These are phyloP conservation scores for Viridothelium virens DNA, from an alignment of 495 filamentous ascomycete species.

Conservation along the genomic window DNA sequence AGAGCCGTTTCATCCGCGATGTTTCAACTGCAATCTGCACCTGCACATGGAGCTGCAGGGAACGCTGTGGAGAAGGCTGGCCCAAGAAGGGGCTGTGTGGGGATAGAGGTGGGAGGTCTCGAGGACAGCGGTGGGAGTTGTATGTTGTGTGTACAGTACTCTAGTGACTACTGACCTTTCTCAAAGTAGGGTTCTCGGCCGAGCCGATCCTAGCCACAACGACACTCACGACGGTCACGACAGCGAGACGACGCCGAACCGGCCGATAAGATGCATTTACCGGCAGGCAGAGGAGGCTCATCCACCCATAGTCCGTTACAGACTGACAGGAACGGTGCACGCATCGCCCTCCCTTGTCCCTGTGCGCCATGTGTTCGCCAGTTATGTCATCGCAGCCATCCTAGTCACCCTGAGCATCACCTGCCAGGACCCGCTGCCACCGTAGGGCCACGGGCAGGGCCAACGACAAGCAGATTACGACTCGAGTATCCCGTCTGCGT, in stretches of 20 bases:
- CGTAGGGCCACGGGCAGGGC: too few relatives aligned
- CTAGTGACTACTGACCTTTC: too few relatives aligned
- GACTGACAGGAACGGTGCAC: neutral
- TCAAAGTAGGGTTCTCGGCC: neutral
- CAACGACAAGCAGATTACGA: neutral
- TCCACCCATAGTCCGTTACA: neutral
- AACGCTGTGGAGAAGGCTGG: conserved; percentile 1
- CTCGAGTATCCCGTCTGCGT: conserved; percentile 7
- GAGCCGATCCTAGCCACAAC: neutral
- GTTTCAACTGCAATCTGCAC: conserved; percentile 9
- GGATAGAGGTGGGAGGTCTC: neutral
- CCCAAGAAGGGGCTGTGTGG: neutral
- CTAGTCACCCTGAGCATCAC: too few relatives aligned
- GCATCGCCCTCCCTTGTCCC: neutral
- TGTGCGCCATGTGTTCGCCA: neutral
- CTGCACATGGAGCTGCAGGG: conserved; percentile 6
- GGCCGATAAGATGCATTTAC: neutral
- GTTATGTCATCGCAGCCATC: neutral
- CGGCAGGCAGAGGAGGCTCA: conserved; percentile 9
- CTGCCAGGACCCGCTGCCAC: too few relatives aligned
- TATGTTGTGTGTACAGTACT: too few relatives aligned
- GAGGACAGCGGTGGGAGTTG: too few relatives aligned
- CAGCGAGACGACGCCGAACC: too few relatives aligned
- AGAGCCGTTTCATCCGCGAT: conserved; percentile 4
- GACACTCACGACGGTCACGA: too few relatives aligned